phyloP scores from a whole-genome alignment of 2,329 filamentous ascomycete genomes.

The Teratosphaeria gauchensis region DNA sequence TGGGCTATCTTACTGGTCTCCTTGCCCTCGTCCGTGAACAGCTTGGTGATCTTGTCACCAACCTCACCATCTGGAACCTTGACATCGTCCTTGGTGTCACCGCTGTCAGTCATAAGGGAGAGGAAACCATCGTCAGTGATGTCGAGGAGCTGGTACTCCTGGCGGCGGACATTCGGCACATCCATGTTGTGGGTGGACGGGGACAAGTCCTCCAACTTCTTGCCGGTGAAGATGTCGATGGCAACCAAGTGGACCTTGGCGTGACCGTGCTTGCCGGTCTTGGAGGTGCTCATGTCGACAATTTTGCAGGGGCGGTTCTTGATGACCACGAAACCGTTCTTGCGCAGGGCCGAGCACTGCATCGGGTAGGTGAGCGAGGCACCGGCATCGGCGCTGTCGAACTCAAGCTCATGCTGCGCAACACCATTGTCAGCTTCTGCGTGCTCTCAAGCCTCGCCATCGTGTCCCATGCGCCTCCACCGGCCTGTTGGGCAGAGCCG shows the following conservation, averaged over 20 bases:
- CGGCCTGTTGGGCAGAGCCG: background rate
- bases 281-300: constrained; percentile 99
- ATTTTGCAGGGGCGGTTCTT: constrained; percentile 99
- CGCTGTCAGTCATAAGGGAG: constrained; percentile 81
- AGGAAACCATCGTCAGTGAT: constrained; percentile 92
- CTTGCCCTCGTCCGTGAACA: constrained; percentile 77
- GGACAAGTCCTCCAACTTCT: constrained; percentile 98
- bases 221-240: constrained; percentile 98
- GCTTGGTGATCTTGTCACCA: constrained; percentile 73
- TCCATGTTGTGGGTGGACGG: constrained; percentile 98
- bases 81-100: constrained; percentile 88
- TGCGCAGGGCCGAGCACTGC: constrained; percentile 99
- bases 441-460: background rate
- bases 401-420: constrained; percentile 53
- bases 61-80: constrained; percentile 83
- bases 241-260: constrained; percentile 99
- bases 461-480: background rate
- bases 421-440: background rate
- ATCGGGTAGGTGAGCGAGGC: constrained; percentile 90
- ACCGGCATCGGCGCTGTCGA: constrained; percentile 93
- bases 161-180: constrained; percentile 83
- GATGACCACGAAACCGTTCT: constrained; percentile 98
- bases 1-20: constrained; percentile 67
- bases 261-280: constrained; percentile 99
- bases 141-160: constrained; percentile 89